A percentile compares a stretch with the other conserved stretches of the same genome.
These are phyloP conservation scores for Penicillium sp. DNA, from an alignment of 2,329 filamentous ascomycete genomes.

Conservation along the genomic window DNA sequence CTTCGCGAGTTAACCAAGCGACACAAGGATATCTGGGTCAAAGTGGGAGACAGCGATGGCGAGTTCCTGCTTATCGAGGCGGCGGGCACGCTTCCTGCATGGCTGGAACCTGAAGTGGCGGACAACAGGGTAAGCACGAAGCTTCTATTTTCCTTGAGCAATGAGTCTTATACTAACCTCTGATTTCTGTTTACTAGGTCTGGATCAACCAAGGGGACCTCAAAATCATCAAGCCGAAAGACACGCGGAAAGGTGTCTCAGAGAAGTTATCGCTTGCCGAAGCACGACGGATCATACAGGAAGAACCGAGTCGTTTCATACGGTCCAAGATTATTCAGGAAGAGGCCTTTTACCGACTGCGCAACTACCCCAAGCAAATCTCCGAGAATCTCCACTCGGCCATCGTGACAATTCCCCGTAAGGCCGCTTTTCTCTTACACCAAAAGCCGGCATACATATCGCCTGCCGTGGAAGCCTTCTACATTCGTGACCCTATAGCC, in stretches of 20 bases:
- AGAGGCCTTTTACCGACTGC: conserved; percentile 84
- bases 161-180: background rate
- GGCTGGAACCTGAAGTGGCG: conserved; percentile 88
- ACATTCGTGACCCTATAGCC: conserved; percentile 75
- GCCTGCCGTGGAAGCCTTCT: conserved; percentile 84
- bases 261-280: conserved; percentile 58
- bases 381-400: conserved; percentile 70
- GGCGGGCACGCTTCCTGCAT: conserved; percentile 77
- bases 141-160: background rate
- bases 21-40: conserved; percentile 72
- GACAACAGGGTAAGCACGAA: conserved; percentile 59
- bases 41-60: conserved; percentile 81
- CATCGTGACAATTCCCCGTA: conserved; percentile 70
- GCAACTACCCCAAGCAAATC: conserved; percentile 77
- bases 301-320: conserved; percentile 56
- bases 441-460: conserved; percentile 70
- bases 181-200: conserved; percentile 44
- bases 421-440: conserved; percentile 74
- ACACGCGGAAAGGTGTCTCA: conserved; percentile 31
- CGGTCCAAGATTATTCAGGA: conserved; percentile 72
- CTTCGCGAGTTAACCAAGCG: conserved; percentile 73
- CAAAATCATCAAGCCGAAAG: conserved; percentile 63
- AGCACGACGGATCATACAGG: conserved; percentile 59
- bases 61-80: conserved; percentile 95
- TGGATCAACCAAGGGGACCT: conserved; percentile 81